Conservation (phyloP, 345 rosid species). For the Eucalyptus sp. region DNA sequence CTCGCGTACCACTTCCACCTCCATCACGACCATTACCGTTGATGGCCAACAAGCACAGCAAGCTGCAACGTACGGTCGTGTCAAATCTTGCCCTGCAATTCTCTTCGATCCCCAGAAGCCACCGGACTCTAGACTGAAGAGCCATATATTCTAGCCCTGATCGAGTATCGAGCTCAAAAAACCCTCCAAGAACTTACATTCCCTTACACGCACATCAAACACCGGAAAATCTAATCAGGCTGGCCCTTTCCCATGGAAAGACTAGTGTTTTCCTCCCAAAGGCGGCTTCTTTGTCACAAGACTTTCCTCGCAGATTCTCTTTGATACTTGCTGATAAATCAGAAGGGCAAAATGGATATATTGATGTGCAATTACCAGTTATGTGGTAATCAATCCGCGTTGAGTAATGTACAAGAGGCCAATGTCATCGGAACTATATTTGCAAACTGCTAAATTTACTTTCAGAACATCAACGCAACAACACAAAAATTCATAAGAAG, state of each 20-base stretch:
- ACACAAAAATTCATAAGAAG: not conserved
- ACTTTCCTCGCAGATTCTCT: not conserved
- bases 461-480: not conserved
- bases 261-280: not conserved
- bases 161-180: rapidly evolving
- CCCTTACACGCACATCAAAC: rapidly evolving
- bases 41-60: not conserved
- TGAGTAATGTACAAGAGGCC: not conserved
- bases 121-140: rapidly evolving
- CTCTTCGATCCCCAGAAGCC: not conserved
- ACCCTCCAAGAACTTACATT: rapidly evolving
- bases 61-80: rapidly evolving
- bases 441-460: not conserved
- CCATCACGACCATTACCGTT: not conserved
- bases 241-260: rapidly evolving
- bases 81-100: rapidly evolving
- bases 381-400: rapidly evolving
- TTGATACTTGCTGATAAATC: rapidly evolving
- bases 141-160: not conserved
- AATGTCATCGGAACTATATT: not conserved
- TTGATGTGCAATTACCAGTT: not conserved
- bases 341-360: not conserved
- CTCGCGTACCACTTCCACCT: rapidly evolving
- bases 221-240: rapidly evolving
- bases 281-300: not conserved